phyloP scores from a whole-genome alignment of 176 grass and related monocot species.

The Puya raimondii region DNA sequence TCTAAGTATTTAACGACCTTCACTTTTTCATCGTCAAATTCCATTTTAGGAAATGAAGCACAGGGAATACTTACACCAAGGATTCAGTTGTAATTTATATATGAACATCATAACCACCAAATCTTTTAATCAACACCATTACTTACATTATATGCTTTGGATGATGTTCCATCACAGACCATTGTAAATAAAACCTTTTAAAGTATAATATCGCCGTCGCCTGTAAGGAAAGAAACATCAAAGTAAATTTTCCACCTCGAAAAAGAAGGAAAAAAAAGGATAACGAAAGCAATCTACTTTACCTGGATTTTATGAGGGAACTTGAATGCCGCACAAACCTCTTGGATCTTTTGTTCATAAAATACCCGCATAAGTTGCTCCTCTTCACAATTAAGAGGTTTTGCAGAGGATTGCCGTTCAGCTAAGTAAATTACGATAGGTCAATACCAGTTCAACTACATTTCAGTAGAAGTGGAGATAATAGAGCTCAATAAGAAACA shows the following conservation, averaged over 20 bases:
- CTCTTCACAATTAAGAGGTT: slow-evolving; percentile 77
- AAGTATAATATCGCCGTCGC: slow-evolving; percentile 95
- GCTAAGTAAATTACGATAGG: slow-evolving; percentile 21
- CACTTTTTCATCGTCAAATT: no score
- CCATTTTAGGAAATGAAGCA: no score
- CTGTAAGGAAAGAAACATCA: slow-evolving; percentile 25
- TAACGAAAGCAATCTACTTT: slow-evolving; percentile 14
- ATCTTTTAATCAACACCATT: not conserved
- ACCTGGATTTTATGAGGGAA: slow-evolving; percentile 96
- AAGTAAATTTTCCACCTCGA: slow-evolving; percentile 5
- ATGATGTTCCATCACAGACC: slow-evolving; percentile 98
- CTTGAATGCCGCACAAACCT: slow-evolving; percentile 91
- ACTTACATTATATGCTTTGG: slow-evolving; percentile 98
- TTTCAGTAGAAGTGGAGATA: not conserved
- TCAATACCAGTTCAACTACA: slow-evolving; percentile 13
- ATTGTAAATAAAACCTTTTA: slow-evolving; percentile 93
- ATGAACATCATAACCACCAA: not conserved
- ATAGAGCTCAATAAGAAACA: not conserved
- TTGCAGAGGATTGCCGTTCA: slow-evolving; percentile 33
- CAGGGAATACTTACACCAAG: no score
- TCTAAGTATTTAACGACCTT: not conserved
- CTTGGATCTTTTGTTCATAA: slow-evolving; percentile 98
- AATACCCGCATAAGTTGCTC: slow-evolving; percentile 66
- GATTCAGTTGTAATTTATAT: not conserved
- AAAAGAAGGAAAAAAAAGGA: slow-evolving; percentile 10